phyloP scores from a whole-genome alignment of 495 filamentous ascomycete species.

The Trichoderma virens region DNA sequence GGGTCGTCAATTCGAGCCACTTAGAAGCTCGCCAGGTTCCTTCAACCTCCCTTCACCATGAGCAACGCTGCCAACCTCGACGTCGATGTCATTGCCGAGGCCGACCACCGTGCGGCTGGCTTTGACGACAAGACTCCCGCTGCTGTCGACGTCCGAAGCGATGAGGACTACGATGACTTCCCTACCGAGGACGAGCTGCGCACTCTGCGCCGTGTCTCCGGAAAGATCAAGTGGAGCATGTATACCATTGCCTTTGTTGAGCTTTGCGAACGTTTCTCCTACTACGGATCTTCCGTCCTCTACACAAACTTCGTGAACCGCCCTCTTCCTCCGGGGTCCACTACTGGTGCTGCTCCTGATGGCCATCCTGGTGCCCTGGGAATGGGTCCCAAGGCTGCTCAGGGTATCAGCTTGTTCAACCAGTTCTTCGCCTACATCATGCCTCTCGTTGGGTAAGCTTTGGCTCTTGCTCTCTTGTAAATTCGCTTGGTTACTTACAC shows the following conservation, averaged over 20 bases:
- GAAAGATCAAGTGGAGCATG: slow-evolving; percentile 49
- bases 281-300: slow-evolving; percentile 62
- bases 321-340: slow-evolving; percentile 48
- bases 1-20: neutral
- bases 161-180: slow-evolving; percentile 6
- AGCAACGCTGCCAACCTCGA: slow-evolving; percentile 8
- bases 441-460: slow-evolving; percentile 42
- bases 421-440: slow-evolving; percentile 64
- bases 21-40: neutral
- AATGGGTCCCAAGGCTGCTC: slow-evolving; percentile 55
- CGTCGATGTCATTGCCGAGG: slow-evolving; percentile 10
- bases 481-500: neutral
- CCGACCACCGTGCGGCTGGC: slow-evolving; percentile 6
- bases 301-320: slow-evolving; percentile 67
- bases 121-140: neutral
- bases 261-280: slow-evolving; percentile 64
- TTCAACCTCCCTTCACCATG: neutral
- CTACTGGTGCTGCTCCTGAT: slow-evolving; percentile 43
- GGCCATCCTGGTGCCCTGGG: slow-evolving; percentile 53
- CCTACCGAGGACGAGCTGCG: slow-evolving; percentile 52
- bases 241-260: slow-evolving; percentile 65
- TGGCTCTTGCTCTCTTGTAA: neutral
- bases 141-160: neutral
- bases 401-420: slow-evolving; percentile 58
- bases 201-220: slow-evolving; percentile 54